Evolutionary conservation across 1,139 yeast species (phyloP).

Genomic region (Wickerhamomyces sp.): DNA sequence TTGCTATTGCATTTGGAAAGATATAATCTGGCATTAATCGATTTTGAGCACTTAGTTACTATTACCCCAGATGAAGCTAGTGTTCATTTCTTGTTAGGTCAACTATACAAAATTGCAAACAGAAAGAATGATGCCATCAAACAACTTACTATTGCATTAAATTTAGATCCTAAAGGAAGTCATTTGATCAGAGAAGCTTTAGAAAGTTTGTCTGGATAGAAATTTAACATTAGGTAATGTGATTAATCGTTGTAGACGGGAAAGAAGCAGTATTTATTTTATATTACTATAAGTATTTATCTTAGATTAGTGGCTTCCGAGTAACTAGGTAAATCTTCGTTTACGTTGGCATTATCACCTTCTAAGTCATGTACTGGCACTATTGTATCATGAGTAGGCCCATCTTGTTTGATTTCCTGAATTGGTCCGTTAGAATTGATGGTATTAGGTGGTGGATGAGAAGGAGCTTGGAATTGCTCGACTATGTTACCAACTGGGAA

Average conservation of each 20-base stretch:
- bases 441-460: neutral
- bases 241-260: neutral
- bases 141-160: conserved; percentile 85
- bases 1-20: conserved; percentile 67
- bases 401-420: neutral
- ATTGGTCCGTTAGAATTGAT: neutral
- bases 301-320: conserved; percentile 5
- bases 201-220: conserved; percentile 36
- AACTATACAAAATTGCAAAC: conserved; percentile 72
- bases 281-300: no score
- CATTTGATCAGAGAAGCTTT: conserved; percentile 83
- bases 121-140: conserved; percentile 75
- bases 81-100: conserved; percentile 86
- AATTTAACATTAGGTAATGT: neutral
- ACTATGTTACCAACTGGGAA: neutral
- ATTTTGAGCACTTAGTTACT: conserved; percentile 61
- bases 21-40: conserved; percentile 66
- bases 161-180: conserved; percentile 90
- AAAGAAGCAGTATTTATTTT: no score
- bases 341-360: no score
- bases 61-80: conserved; percentile 91
- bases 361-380: no score
- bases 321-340: conserved; percentile 9
- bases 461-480: neutral
- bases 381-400: no score